Evolutionary conservation across 129 eudicot species (phyloP), one percentile per base, ranked within the genome.

Genomic region (Lactuca saligna): DNA sequence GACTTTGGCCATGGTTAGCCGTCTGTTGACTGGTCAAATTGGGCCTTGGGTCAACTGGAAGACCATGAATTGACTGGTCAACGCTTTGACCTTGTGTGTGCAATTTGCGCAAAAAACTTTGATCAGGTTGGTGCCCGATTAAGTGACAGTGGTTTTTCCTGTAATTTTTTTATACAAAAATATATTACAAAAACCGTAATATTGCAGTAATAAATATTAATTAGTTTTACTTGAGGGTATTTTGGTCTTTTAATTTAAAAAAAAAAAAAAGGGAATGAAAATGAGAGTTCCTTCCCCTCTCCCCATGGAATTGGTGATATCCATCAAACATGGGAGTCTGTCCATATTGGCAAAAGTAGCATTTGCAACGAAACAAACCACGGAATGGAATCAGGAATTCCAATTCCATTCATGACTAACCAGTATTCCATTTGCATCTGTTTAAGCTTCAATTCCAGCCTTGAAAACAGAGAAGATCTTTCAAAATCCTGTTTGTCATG

Each of bases 401-500:
- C 51, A 8, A 10, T 46, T 42, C 49, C 49, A 14, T 12, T 37
- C 29, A 56, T 29, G 69, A 66, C 79, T 56, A 68, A 93, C 98
- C 98, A 93, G 82, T 93, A 93, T 0, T 93, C 98, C 78, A 74
- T 64, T 46, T 83, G 88, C 96, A 93, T 89, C 78, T 86, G 88
- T 75, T 86, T 93, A 71, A 93, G 84, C 78, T 75, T 86, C 54
- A 29, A 2, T 79, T 93, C 98, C 73, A 93, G 87, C 81, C 81
- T 84, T 57, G 83, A 57, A 75, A 80, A 93, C 61, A 85, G 67
- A 66, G 90, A 65, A 14, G 98, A 89, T 70, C 95, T 81, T 83
- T 93, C 98, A 80, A 93, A 93, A 78, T 93, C 98, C 75, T 93
- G 98, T 76, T 93, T 93, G 82, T 93, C 98, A 56, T 89, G 98